phyloP scores from a whole-genome alignment of 352 stramenopile species.

The Pythium monospermum region DNA sequence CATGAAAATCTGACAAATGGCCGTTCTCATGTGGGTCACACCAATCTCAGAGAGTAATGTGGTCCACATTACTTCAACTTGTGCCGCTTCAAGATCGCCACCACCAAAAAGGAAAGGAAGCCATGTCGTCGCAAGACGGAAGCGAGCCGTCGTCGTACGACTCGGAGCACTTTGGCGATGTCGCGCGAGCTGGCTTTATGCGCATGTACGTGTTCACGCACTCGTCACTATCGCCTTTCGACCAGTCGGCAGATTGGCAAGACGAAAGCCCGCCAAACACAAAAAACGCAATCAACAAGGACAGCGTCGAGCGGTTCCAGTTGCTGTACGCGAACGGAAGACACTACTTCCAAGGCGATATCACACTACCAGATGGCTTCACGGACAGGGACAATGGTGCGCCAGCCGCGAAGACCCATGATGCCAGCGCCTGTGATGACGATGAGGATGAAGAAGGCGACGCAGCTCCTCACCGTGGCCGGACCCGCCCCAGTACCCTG shows the following conservation, averaged over 20 bases:
- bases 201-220: constrained; percentile 59
- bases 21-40: no score
- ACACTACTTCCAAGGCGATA: constrained; percentile 52
- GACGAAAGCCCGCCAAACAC: constrained; percentile 6
- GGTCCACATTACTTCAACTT: not conserved
- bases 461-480: not conserved
- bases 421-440: constrained; percentile 16
- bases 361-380: constrained; percentile 34
- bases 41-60: no score
- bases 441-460: not conserved
- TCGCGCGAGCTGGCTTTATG: constrained; percentile 49
- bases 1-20: no score
- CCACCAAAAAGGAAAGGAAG: not conserved
- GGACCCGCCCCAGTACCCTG: no score
- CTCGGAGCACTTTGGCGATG: constrained; percentile 46
- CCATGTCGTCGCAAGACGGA: constrained; percentile 22
- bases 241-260: constrained; percentile 24
- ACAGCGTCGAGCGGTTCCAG: constrained; percentile 21
- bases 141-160: constrained; percentile 41
- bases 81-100: constrained; percentile 2
- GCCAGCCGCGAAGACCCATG: not conserved
- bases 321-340: constrained; percentile 50
- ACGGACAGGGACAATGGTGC: constrained; percentile 15
- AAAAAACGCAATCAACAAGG: constrained; percentile 9
- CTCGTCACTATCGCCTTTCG: constrained; percentile 23